These are phyloP conservation scores for Diaporthe caulivora DNA, from an alignment of 2,329 filamentous ascomycete species.

Conservation along the genomic window DNA sequence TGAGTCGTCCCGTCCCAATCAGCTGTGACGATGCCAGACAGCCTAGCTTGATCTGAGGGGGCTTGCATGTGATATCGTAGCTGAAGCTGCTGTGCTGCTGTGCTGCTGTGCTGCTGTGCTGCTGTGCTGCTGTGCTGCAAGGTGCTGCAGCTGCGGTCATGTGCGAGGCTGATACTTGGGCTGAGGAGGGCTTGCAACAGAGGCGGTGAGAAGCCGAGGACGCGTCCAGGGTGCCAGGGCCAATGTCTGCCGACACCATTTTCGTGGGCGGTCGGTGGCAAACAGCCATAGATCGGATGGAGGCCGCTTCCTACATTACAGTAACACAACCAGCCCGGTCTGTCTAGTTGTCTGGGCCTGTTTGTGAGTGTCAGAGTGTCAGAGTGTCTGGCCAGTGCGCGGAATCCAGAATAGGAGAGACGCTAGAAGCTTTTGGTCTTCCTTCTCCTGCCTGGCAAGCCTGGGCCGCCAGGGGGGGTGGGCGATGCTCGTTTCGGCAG, in stretches of 20 bases:
- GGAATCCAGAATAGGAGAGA: slow-evolving; percentile 25
- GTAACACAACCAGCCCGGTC: neutral
- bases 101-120: too few relatives aligned
- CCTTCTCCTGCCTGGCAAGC: neutral
- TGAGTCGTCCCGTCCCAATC: neutral
- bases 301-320: too few relatives aligned
- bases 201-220: slow-evolving; percentile 16
- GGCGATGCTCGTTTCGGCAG: slow-evolving; percentile 13
- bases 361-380: too few relatives aligned
- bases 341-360: neutral
- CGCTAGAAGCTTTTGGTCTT: slow-evolving; percentile 19
- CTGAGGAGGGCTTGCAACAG: neutral
- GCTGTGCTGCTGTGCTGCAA: too few relatives aligned
- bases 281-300: slow-evolving; percentile 3
- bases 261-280: slow-evolving; percentile 10
- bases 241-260: slow-evolving; percentile 17
- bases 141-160: neutral
- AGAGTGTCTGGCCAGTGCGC: slow-evolving; percentile 15
- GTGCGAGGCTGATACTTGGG: slow-evolving; percentile 23
- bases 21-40: slow-evolving; percentile 3
- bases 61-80: slow-evolving; percentile 26
- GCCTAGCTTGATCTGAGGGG: slow-evolving; percentile 5
- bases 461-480: neutral
- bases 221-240: neutral
- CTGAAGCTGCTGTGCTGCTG: neutral